phyloP scores from a whole-genome alignment of 331 rosid genomes.

The Saraca asoca region DNA sequence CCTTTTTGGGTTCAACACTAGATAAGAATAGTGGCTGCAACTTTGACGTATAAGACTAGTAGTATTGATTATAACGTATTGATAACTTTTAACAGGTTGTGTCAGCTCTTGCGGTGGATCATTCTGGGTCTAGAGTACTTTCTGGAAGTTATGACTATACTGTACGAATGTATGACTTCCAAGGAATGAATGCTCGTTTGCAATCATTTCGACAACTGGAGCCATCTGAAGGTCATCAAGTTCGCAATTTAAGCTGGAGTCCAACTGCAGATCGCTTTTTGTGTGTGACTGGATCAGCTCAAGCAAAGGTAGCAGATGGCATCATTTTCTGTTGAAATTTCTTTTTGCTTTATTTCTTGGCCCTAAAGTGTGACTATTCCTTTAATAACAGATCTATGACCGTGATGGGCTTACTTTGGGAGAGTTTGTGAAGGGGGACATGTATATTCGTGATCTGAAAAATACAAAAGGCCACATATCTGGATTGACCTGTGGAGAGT shows the following conservation, averaged over 20 bases:
- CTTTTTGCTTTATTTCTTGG: slow-evolving; percentile 7
- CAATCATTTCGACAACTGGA: slow-evolving; percentile 89
- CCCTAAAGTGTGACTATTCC: neutral
- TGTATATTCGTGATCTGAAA: slow-evolving; percentile 96
- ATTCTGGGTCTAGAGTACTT: slow-evolving; percentile 86
- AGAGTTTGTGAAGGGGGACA: slow-evolving; percentile 91
- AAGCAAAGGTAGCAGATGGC: slow-evolving; percentile 65
- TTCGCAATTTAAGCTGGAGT: slow-evolving; percentile 93
- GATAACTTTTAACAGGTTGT: slow-evolving; percentile 61
- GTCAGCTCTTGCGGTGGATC: slow-evolving; percentile 90
- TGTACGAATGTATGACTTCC: slow-evolving; percentile 86
- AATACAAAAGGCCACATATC: slow-evolving; percentile 94
- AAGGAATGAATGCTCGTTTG: slow-evolving; percentile 91
- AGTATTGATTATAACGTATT: neutral
- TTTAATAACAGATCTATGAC: slow-evolving; percentile 74
- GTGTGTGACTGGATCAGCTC: slow-evolving; percentile 95
- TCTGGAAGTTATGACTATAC: slow-evolving; percentile 95
- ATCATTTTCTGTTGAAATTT: slow-evolving; percentile 16
- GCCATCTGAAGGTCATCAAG: slow-evolving; percentile 96
- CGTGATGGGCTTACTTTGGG: slow-evolving; percentile 96
- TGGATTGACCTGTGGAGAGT: slow-evolving; percentile 95
- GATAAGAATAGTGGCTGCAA: neutral
- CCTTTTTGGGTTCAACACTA: neutral
- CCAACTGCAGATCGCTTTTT: slow-evolving; percentile 84
- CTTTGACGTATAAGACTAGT: neutral